phyloP scores from a whole-genome alignment of 2,329 filamentous ascomycete species.

The Rhexocercosporidium sp. region DNA sequence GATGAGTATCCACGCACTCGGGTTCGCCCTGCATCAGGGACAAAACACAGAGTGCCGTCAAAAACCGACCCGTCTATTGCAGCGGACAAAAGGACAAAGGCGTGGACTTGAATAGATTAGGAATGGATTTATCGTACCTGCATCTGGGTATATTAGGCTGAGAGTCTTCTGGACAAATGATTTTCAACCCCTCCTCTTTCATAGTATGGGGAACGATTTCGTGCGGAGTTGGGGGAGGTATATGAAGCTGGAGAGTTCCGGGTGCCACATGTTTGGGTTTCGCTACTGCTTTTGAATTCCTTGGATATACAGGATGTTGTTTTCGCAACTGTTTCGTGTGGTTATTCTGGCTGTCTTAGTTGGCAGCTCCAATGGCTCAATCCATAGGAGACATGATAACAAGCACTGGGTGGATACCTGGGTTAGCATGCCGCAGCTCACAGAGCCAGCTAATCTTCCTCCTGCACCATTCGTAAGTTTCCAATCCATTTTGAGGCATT shows the following conservation, averaged over 20 bases:
- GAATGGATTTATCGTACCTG: slow-evolving; percentile 7
- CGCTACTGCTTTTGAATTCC: not conserved
- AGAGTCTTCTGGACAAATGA: not conserved
- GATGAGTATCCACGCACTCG: not conserved
- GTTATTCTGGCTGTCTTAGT: not conserved
- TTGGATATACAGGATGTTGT: not conserved
- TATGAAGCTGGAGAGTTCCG: not conserved
- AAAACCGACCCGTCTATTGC: not conserved
- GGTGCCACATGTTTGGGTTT: not conserved
- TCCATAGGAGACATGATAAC: slow-evolving; percentile 6
- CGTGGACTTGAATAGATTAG: not conserved
- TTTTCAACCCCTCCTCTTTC: not conserved
- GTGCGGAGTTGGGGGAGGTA: not conserved
- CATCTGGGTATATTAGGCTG: not conserved
- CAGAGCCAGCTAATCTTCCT: slow-evolving; percentile 66
- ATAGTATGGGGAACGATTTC: not conserved
- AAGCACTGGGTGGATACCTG: slow-evolving; percentile 51
- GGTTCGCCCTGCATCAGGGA: not conserved
- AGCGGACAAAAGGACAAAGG: not conserved
- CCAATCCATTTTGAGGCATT: not conserved
- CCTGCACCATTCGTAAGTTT: slow-evolving; percentile 60
- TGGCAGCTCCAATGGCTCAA: not conserved
- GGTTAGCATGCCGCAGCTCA: slow-evolving; percentile 70
- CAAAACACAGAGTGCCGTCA: not conserved
- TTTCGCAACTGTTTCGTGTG: not conserved